Conservation (phyloP, 768 basidiomycete genomes). For the Solioccasus polychromus region DNA sequence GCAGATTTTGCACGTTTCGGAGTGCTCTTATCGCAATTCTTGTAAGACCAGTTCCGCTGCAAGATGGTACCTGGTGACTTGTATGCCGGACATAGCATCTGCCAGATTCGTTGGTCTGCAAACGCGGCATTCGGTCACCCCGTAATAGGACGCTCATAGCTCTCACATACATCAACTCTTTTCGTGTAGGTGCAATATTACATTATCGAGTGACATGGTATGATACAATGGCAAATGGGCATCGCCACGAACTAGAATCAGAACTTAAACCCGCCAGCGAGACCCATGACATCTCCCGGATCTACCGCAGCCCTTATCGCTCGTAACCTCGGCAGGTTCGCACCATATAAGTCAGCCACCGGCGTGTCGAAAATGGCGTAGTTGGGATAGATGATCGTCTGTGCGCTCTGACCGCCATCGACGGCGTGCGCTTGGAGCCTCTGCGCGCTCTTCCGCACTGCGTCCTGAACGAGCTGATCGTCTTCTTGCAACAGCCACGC, state of each 20-base stretch:
- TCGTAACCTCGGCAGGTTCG: conserved; percentile 35
- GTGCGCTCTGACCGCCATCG: conserved; percentile 38
- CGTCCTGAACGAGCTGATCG: conserved; percentile 29
- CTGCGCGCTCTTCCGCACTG: conserved; percentile 35
- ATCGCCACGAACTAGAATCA: conserved; percentile 12
- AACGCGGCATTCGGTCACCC: too few relatives aligned
- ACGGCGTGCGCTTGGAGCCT: conserved; percentile 38
- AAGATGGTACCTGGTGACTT: too few relatives aligned
- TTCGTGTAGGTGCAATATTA: too few relatives aligned
- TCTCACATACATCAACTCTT: too few relatives aligned
- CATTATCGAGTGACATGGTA: too few relatives aligned
- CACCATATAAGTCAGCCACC: conserved; percentile 45
- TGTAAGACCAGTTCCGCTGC: too few relatives aligned
- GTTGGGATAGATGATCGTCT: conserved; percentile 49
- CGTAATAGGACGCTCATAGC: too few relatives aligned
- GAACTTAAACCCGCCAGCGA: conserved; percentile 62
- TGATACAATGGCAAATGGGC: not conserved
- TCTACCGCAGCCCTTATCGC: conserved; percentile 46
- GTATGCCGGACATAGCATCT: too few relatives aligned
- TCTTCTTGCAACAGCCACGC: not conserved
- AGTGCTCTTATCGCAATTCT: too few relatives aligned
- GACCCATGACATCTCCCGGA: conserved; percentile 56
- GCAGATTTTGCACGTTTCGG: too few relatives aligned
- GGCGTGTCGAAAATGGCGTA: conserved; percentile 56
- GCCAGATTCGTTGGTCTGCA: too few relatives aligned